Evolutionary conservation across 2,329 filamentous ascomycete genomes (phyloP), one percentile per base, ranked within the genome.

Genomic region (Fusarium mangiferae): DNA sequence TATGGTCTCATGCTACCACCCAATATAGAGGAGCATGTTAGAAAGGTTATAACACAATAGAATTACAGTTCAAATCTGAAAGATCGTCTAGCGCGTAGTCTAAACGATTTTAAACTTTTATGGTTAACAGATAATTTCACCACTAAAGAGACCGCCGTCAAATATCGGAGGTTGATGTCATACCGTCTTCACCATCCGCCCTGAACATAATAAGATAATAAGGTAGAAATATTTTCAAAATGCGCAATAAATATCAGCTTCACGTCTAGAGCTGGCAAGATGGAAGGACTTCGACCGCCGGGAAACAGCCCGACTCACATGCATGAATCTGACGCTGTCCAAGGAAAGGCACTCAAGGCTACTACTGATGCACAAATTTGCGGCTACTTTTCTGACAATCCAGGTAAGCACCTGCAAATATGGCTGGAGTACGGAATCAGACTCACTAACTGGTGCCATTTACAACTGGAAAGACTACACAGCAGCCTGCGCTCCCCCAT

Each of bases 191-290:
- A 24, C 3, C 30, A 20, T 15, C 12, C 14, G 4, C 6, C n/a
- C 6, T 7, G 2, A 13, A 2, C 4, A 7, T 1, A 3, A 10
- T 10, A 3, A 12, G 0, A 30, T 48, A 4, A 30, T 12, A 8
- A 51, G 22, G 1, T 18, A 2, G 8, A 51, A 24, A 35, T 14
- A 10, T 8, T 4, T 5, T 12, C 3, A 24, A 2, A 7, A 7
- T 0, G 10, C 17, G 12, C 8, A 24, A 11, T 35, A 14, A 0
- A 14, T 0, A 35, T 11, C 12, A 51, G 4, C 17, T 7, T 51
- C 48, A 4, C 2, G 8, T 1, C 6, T 33, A 3, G 22, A 33
- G 1, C 28, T 24, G 8, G 6, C 12, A 51, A 6, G 22, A 35
- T 35, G 48, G 48, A 51, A 17, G 48, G 24, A 0, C 0, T 24